phyloP scores from a whole-genome alignment of 1,284 basidiomycete species.

The Cutaneotrichosporon cutaneum region DNA sequence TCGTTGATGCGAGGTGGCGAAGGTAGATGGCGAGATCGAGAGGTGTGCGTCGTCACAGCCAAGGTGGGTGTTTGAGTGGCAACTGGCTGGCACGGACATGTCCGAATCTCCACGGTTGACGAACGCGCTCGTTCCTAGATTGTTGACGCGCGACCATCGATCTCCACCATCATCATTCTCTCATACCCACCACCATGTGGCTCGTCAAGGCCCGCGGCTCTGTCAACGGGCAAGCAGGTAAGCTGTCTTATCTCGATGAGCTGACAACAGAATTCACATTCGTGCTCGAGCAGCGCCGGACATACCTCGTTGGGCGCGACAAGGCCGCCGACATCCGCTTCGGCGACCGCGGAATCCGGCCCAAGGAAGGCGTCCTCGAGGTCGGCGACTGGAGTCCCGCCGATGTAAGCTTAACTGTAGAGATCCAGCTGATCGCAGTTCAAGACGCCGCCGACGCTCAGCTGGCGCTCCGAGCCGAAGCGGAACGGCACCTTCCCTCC shows the following conservation, averaged over 20 bases:
- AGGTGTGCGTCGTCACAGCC: not conserved
- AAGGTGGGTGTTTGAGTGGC: constrained; percentile 2
- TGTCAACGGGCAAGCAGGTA: constrained; percentile 43
- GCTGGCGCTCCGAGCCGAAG: constrained; percentile 34
- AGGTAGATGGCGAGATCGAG: not conserved
- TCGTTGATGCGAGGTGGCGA: not conserved
- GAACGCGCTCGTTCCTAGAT: constrained; percentile 1
- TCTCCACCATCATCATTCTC: not conserved
- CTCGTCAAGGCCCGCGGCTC: constrained; percentile 43
- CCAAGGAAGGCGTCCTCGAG: constrained; percentile 34
- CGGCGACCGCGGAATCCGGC: constrained; percentile 27
- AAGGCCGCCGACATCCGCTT: constrained; percentile 37
- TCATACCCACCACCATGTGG: constrained; percentile 34
- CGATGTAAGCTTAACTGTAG: constrained; percentile 30
- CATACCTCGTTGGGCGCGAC: constrained; percentile 42
- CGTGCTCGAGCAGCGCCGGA: constrained; percentile 36
- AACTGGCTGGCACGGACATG: not conserved
- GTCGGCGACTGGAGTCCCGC: constrained; percentile 42
- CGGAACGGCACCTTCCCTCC: constrained; percentile 30
- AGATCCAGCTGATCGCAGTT: constrained; percentile 18
- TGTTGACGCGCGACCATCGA: not conserved
- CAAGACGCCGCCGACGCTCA: constrained; percentile 27
- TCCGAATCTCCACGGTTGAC: not conserved
- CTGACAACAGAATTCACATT: constrained; percentile 41
- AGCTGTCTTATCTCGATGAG: constrained; percentile 11